A percentile compares a stretch with the other conserved stretches of the same genome.
Evolutionary conservation across 768 basidiomycete genomes (phyloP).

Genomic region (Leucosporidium yakuticum): DNA sequence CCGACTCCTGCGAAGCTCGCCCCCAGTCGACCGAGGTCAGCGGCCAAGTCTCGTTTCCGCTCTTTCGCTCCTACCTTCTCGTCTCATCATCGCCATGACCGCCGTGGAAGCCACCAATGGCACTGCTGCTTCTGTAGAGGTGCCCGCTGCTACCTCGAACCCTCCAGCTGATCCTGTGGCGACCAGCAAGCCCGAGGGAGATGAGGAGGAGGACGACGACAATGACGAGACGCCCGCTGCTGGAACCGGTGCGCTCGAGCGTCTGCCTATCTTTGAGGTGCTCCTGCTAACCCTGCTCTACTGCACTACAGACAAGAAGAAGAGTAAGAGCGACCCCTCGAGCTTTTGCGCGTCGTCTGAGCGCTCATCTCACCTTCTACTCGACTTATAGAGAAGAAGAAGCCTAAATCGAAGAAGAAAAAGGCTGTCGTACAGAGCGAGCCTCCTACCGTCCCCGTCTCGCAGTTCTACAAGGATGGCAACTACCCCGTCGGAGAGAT

Average conservation of each 20-base stretch:
- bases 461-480: constrained; percentile 80
- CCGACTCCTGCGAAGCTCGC: no score
- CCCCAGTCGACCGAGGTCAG: no score
- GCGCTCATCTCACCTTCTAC: background rate
- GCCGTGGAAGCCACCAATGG: background rate
- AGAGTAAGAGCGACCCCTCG: constrained; percentile 40
- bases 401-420: constrained; percentile 84
- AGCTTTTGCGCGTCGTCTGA: background rate
- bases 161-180: background rate
- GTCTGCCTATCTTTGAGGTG: no score
- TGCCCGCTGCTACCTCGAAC: background rate
- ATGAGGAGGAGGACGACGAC: constrained; percentile 41
- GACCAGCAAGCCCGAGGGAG: constrained; percentile 28
- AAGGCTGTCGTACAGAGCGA: constrained; percentile 75
- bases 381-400: constrained; percentile 52
- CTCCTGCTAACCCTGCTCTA: background rate
- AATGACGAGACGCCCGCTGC: constrained; percentile 30
- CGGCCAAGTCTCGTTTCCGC: no score
- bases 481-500: constrained; percentile 86
- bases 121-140: background rate
- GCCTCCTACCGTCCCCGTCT: constrained; percentile 80
- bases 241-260: constrained; percentile 8
- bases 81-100: background rate
- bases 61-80: background rate
- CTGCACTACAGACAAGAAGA: constrained; percentile 52